phyloP scores from a whole-genome alignment of 305 asterid genomes.

The Fraxinus velutina region DNA sequence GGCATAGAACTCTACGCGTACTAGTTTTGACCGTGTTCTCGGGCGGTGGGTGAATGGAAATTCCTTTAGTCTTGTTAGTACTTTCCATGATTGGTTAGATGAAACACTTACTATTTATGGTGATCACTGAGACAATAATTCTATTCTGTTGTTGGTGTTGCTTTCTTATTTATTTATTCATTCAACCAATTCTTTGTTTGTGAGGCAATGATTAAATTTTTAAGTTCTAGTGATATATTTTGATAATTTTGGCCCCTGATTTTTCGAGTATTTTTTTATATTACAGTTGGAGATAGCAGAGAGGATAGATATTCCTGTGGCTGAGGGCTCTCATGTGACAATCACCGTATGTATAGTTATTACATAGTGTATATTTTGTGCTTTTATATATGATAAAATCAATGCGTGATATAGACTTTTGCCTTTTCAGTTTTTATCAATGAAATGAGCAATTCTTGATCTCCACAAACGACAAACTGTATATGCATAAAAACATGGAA shows the following conservation, averaged over 20 bases:
- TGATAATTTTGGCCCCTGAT: background rate
- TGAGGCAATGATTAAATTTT: background rate
- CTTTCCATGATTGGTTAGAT: background rate
- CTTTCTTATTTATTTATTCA: background rate
- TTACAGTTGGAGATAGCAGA: constrained; percentile 89
- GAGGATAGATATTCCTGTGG: constrained; percentile 92
- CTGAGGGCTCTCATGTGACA: constrained; percentile 98
- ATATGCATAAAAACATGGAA: background rate
- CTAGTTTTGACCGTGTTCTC: background rate
- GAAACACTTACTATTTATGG: background rate
- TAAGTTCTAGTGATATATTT: background rate
- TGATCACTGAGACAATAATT: background rate
- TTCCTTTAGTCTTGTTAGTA: background rate
- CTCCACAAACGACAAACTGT: background rate
- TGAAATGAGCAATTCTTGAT: background rate
- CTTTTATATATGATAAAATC: constrained; percentile 8
- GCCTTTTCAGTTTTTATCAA: background rate
- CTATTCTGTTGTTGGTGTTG: background rate
- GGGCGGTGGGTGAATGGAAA: background rate
- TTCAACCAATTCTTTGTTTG: background rate
- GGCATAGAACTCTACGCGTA: background rate
- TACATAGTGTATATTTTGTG: constrained; percentile 9
- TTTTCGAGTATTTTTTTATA: constrained; percentile 11
- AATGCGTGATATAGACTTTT: background rate
- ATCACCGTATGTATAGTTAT: constrained; percentile 61